Percentiles rank a stretch among this genome's conserved stretches.
These are phyloP conservation scores for Hymenoscyphus linearis DNA, from an alignment of 2,329 filamentous ascomycete genomes.

Conservation along the genomic window DNA sequence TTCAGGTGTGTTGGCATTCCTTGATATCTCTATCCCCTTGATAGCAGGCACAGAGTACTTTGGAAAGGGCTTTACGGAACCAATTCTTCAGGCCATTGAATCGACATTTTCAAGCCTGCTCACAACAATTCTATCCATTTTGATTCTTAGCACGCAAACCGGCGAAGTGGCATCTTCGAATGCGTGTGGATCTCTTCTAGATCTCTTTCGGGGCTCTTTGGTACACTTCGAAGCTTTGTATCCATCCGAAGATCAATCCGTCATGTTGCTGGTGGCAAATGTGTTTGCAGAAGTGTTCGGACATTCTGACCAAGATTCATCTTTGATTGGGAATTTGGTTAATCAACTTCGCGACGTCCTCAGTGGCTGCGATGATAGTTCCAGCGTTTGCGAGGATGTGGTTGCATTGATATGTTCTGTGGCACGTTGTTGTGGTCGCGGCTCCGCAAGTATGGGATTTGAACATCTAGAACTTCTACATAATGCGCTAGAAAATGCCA, in stretches of 20 bases:
- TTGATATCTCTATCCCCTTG: constrained; percentile 33
- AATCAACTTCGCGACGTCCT: constrained; percentile 7
- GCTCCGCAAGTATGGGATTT: constrained; percentile 31
- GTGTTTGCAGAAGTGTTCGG: constrained; percentile 10
- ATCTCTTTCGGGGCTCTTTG: constrained; percentile 18
- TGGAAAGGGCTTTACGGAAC: background rate
- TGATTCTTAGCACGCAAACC: constrained; percentile 26
- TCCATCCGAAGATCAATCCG: constrained; percentile 1
- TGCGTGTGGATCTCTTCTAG: constrained; percentile 12
- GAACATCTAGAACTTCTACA: constrained; percentile 36
- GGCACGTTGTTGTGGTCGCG: constrained; percentile 43
- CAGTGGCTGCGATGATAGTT: background rate
- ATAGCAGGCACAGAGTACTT: constrained; percentile 12
- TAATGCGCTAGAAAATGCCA: constrained; percentile 15
- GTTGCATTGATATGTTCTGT: constrained; percentile 40
- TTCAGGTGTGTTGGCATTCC: constrained; percentile 35
- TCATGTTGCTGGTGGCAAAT: constrained; percentile 22
- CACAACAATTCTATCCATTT: constrained; percentile 37
- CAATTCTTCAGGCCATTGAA: constrained; percentile 19
- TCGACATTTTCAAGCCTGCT: constrained; percentile 40
- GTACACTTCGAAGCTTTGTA: constrained; percentile 4
- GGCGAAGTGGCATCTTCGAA: background rate
- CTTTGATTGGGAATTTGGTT: constrained; percentile 10
- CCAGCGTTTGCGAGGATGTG: constrained; percentile 15
- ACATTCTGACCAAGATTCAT: background rate